These are phyloP conservation scores for Endotrypanum monterogeii DNA, from an alignment of 208 protist genomes.

Conservation along the genomic window DNA sequence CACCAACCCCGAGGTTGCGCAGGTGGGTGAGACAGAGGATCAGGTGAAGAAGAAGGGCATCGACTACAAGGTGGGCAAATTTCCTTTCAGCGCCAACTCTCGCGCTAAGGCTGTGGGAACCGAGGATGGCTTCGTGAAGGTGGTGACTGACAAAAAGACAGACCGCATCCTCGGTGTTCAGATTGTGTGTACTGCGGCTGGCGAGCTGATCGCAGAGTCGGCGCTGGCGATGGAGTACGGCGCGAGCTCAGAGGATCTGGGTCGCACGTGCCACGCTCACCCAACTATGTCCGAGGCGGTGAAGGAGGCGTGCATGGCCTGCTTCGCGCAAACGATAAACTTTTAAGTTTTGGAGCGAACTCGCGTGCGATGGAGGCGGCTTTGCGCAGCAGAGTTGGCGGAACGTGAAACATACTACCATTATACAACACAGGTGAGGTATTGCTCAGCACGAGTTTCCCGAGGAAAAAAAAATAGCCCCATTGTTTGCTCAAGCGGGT, in stretches of 20 bases:
- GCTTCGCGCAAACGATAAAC: conserved; percentile 98
- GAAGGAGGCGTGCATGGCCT: conserved; percentile 98
- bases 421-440: neutral
- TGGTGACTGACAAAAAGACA: conserved; percentile 95
- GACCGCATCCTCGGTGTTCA: conserved; percentile 98
- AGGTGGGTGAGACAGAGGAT: conserved; percentile 98
- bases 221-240: conserved; percentile 99
- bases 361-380: neutral
- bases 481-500: neutral
- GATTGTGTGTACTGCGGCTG: conserved; percentile 96
- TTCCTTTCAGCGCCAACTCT: conserved; percentile 98
- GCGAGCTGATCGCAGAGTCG: conserved; percentile 98
- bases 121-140: conserved; percentile 98
- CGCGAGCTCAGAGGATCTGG: conserved; percentile 97
- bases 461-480: neutral
- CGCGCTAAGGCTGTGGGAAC: conserved; percentile 96
- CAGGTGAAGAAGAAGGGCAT: conserved; percentile 94
- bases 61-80: conserved; percentile 97
- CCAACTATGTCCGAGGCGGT: conserved; percentile 98
- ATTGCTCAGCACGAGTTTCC: too few species aligned
- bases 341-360: conserved; percentile 73
- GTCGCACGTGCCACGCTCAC: conserved; percentile 98
- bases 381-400: neutral
- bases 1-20: conserved; percentile 99
- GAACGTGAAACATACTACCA: neutral